phyloP scores from a whole-genome alignment of 306 rosid species.

The Cicer chorassanicum region DNA sequence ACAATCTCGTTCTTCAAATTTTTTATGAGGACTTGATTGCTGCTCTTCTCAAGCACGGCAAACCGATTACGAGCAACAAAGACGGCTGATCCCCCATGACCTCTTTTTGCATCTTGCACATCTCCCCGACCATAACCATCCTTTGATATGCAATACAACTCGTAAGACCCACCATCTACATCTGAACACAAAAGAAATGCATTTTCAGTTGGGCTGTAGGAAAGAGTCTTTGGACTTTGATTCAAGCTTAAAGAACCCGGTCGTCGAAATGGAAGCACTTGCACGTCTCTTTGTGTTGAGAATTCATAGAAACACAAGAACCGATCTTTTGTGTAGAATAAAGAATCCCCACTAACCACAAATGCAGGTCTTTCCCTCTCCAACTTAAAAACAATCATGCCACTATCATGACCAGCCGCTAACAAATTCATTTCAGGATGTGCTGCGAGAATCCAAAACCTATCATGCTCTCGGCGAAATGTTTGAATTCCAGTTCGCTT shows the following conservation, averaged over 20 bases:
- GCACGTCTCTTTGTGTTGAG: slow-evolving; percentile 79
- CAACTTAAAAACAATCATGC: slow-evolving; percentile 92
- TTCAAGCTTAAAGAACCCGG: slow-evolving; percentile 80
- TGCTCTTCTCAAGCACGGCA: slow-evolving; percentile 88
- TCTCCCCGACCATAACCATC: slow-evolving; percentile 83
- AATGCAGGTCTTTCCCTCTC: slow-evolving; percentile 98
- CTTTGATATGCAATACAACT: slow-evolving; percentile 72
- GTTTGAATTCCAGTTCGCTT: slow-evolving; percentile 95
- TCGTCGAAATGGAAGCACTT: slow-evolving; percentile 85
- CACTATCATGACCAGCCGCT: slow-evolving; percentile 99
- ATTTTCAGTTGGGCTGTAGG: slow-evolving; percentile 86
- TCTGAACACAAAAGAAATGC: slow-evolving; percentile 94
- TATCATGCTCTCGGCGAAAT: slow-evolving; percentile 93
- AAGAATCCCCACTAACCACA: slow-evolving; percentile 78
- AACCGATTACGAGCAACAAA: slow-evolving; percentile 94
- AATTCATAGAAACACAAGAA: slow-evolving; percentile 81
- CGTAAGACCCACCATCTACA: slow-evolving; percentile 88
- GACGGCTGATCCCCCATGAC: slow-evolving; percentile 84
- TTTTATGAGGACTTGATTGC: slow-evolving; percentile 72
- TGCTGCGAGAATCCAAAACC: slow-evolving; percentile 96
- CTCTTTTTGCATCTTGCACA: slow-evolving; percentile 83
- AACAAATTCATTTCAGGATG: slow-evolving; percentile 96
- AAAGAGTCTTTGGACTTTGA: slow-evolving; percentile 88
- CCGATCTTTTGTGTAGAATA: slow-evolving; percentile 82
- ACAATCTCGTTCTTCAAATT: slow-evolving; percentile 76